Evolutionary conservation across 169 alveolate species (phyloP).

Genomic region (Perkinsus marinus): DNA sequence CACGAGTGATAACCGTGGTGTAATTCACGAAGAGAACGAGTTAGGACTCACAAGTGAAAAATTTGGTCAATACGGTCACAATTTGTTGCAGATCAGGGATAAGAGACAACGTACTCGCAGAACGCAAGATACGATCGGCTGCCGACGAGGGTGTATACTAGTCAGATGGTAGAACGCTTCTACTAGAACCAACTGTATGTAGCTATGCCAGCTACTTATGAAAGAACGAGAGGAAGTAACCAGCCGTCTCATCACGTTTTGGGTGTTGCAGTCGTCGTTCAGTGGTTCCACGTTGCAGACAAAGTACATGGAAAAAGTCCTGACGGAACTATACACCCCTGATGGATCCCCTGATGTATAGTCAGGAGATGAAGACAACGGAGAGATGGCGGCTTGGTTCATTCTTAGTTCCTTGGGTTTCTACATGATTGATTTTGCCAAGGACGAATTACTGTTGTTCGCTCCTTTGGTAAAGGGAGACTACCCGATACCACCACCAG

Average conservation of each 20-base stretch:
- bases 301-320: background rate
- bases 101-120: no score
- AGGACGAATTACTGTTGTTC: background rate
- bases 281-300: background rate
- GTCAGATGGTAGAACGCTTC: no score
- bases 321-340: background rate
- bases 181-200: no score
- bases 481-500: background rate
- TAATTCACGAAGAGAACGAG: background rate
- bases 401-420: background rate
- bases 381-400: background rate
- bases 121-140: no score
- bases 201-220: no score
- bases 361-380: background rate
- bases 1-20: background rate
- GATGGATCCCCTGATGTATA: no score
- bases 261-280: background rate
- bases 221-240: no score
- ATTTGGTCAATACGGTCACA: background rate
- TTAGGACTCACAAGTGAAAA: background rate
- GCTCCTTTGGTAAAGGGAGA: background rate
- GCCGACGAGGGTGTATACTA: no score
- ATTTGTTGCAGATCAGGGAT: no score
- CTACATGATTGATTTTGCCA: background rate
- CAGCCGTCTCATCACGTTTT: background rate